A percentile compares a stretch with the other conserved stretches of the same genome.
Evolutionary conservation across 1,284 basidiomycete genomes (phyloP).

Genomic region (Xerocomus subilludens): DNA sequence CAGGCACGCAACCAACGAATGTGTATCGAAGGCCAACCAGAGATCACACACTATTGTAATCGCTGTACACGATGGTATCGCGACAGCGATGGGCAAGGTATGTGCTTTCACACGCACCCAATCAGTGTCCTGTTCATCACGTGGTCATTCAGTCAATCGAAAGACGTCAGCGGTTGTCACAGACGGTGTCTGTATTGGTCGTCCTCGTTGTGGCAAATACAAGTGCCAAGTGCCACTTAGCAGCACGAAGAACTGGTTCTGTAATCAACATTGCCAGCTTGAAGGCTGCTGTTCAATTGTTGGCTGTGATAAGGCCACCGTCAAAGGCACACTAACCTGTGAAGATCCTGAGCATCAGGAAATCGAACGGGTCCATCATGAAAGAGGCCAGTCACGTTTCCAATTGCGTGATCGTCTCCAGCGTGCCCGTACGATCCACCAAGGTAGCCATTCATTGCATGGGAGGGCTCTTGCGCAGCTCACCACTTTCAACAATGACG

Average conservation of each 20-base stretch:
- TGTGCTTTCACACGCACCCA: background rate
- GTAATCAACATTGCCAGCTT: no score
- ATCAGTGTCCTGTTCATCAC: no score
- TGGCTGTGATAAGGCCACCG: background rate
- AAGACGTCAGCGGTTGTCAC: conserved; percentile 33
- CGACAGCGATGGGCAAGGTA: background rate
- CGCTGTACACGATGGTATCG: conserved; percentile 35
- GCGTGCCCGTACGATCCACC: background rate
- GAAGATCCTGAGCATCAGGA: no score
- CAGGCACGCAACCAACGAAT: conserved; percentile 34
- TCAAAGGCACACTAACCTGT: background rate
- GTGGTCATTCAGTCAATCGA: no score
- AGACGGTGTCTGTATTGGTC: conserved; percentile 50
- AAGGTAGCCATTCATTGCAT: background rate
- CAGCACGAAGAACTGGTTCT: no score
- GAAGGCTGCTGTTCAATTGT: no score
- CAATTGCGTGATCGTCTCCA: background rate
- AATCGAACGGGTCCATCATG: background rate
- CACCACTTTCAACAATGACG: background rate
- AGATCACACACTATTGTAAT: conserved; percentile 39
- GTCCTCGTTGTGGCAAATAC: conserved; percentile 42
- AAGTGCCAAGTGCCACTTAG: conserved; percentile 42
- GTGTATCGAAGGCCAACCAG: conserved; percentile 35
- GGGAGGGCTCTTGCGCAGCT: background rate
- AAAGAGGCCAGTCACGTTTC: background rate